Evolutionary conservation across 2,329 filamentous ascomycete species (phyloP).

Genomic region (Fusarium sp.): DNA sequence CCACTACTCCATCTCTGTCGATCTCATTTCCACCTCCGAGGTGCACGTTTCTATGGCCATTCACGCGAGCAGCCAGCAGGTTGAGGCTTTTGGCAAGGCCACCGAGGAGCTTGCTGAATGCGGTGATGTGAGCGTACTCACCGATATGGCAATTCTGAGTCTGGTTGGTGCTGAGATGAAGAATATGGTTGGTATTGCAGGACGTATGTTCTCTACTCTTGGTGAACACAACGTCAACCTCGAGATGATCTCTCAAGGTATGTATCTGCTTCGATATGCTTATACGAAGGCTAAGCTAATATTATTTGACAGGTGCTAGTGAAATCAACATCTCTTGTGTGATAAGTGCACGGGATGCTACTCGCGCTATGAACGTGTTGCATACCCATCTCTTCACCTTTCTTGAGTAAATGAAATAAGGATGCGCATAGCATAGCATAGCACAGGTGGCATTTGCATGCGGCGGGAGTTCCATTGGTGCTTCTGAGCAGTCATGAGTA

Average conservation of each 20-base stretch:
- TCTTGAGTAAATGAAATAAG: constrained; percentile 69
- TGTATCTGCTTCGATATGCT: constrained; percentile 34
- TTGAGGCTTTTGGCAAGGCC: constrained; percentile 73
- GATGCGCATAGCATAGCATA: constrained; percentile 7
- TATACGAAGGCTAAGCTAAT: neutral
- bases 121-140: constrained; percentile 90
- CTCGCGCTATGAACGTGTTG: constrained; percentile 93
- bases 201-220: constrained; percentile 93
- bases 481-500: neutral
- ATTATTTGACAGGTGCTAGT: constrained; percentile 77
- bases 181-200: constrained; percentile 94
- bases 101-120: constrained; percentile 80
- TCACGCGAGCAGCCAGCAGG: constrained; percentile 77
- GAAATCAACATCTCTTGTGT: constrained; percentile 99
- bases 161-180: constrained; percentile 96
- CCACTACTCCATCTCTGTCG: constrained; percentile 87
- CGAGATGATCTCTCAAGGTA: constrained; percentile 99
- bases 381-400: constrained; percentile 98
- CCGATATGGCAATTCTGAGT: constrained; percentile 94
- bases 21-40: constrained; percentile 95
- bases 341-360: constrained; percentile 90
- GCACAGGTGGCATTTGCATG: constrained; percentile 16
- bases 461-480: constrained; percentile 12
- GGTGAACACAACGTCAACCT: constrained; percentile 96
- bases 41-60: constrained; percentile 98